Percentiles rank a stretch among this genome's conserved stretches.
These are phyloP conservation scores for Neotropicomus parvogracilis DNA, from an alignment of 1,284 basidiomycete species.

Conservation along the genomic window DNA sequence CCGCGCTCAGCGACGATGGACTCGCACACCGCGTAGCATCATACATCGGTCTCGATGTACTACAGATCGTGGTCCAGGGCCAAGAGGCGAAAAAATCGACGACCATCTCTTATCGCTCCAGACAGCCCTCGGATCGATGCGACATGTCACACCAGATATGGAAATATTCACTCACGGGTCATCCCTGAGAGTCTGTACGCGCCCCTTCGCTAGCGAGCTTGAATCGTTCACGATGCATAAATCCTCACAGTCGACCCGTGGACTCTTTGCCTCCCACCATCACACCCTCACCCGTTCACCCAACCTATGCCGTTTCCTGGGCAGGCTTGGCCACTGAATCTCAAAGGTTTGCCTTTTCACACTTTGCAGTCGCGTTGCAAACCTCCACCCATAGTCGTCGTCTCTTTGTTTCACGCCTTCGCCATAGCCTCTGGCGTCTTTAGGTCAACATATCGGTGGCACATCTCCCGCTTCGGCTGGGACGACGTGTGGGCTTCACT, in stretches of 20 bases:
- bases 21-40: slow-evolving; percentile 6
- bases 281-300: too few relatives aligned
- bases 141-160: slow-evolving; percentile 4
- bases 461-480: slow-evolving; percentile 18
- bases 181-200: too few relatives aligned
- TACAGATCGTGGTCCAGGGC: slow-evolving; percentile 18
- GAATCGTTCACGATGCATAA: too few relatives aligned
- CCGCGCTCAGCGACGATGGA: slow-evolving; percentile 10
- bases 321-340: slow-evolving; percentile 12
- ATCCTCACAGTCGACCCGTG: background rate
- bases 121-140: slow-evolving; percentile 27
- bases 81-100: slow-evolving; percentile 6
- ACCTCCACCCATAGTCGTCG: slow-evolving; percentile 3
- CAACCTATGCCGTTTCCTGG: slow-evolving; percentile 16
- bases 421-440: slow-evolving; percentile 18
- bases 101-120: slow-evolving; percentile 22
- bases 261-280: background rate
- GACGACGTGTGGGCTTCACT: slow-evolving; percentile 20
- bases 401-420: slow-evolving; percentile 10
- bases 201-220: too few relatives aligned
- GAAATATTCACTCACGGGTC: slow-evolving; percentile 3
- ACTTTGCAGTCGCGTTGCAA: background rate
- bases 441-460: slow-evolving; percentile 15
- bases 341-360: slow-evolving; percentile 16
- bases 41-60: slow-evolving; percentile 5